These are phyloP conservation scores for Simmondsia chinensis DNA, from an alignment of 148 eudicot genomes.

Conservation along the genomic window DNA sequence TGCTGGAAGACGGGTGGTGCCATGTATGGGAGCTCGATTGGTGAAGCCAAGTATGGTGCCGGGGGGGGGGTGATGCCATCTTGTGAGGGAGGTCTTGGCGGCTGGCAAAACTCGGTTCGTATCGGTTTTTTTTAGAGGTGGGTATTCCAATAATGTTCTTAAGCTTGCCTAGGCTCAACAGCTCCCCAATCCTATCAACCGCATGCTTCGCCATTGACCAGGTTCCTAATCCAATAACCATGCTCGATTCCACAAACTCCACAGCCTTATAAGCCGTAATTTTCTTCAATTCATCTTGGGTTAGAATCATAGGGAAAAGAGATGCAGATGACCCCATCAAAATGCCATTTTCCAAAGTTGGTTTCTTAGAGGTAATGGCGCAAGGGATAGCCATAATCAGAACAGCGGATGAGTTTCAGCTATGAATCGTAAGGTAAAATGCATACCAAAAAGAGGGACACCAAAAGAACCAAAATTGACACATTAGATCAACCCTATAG, in stretches of 20 bases:
- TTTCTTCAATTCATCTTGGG: slow-evolving; percentile 79
- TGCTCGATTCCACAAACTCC: slow-evolving; percentile 67
- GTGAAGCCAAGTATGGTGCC: too few relatives aligned
- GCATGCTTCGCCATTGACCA: slow-evolving; percentile 86
- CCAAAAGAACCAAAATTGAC: too few relatives aligned
- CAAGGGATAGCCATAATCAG: slow-evolving; percentile 49
- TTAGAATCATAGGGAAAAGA: slow-evolving; percentile 23
- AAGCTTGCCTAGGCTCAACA: slow-evolving; percentile 47
- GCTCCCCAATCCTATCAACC: slow-evolving; percentile 56
- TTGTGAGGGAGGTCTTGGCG: too few relatives aligned
- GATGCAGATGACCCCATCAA: slow-evolving; percentile 15
- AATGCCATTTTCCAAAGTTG: slow-evolving; percentile 18
- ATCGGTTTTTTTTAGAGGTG: slow-evolving; percentile 58
- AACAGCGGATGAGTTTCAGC: too few relatives aligned
- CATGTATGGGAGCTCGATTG: too few relatives aligned
- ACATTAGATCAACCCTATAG: too few relatives aligned
- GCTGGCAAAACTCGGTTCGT: too few relatives aligned
- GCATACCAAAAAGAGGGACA: too few relatives aligned
- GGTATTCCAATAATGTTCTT: slow-evolving; percentile 68
- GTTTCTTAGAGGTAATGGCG: slow-evolving; percentile 32
- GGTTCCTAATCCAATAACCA: slow-evolving; percentile 79
- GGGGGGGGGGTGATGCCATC: too few relatives aligned
- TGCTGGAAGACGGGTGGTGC: too few relatives aligned
- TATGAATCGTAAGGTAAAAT: too few relatives aligned
- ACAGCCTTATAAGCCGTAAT: slow-evolving; percentile 87